Percentiles rank a stretch among this genome's conserved stretches.
Evolutionary conservation across 371 early-diverging fungal genomes (phyloP).

Genomic region (Coemansia sp.): DNA sequence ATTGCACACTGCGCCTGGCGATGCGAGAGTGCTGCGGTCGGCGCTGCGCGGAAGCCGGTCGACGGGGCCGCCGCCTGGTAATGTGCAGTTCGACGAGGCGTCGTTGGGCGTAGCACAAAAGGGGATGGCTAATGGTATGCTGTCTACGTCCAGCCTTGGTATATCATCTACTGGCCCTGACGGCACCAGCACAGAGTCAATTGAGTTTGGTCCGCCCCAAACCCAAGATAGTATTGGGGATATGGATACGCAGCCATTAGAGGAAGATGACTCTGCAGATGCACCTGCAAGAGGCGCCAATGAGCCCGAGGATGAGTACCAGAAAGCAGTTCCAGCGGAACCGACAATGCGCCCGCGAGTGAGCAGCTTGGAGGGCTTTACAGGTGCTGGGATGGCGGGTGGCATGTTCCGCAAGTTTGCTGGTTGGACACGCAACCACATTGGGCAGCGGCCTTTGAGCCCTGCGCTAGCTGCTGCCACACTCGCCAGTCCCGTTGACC

Average conservation of each 20-base stretch:
- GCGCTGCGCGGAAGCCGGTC: constrained; percentile 30
- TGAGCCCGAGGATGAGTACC: not conserved
- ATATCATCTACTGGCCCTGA: not conserved
- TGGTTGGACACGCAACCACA: constrained; percentile 26
- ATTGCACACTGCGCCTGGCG: constrained; percentile 1
- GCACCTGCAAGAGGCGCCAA: not conserved
- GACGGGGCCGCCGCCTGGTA: not conserved
- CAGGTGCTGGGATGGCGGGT: constrained; percentile 33
- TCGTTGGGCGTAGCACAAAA: constrained; percentile 15
- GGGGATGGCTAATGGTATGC: constrained; percentile 25
- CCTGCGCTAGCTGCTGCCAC: not conserved
- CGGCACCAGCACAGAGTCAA: constrained; percentile 10
- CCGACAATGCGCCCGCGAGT: not conserved
- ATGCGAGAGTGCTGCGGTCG: constrained; percentile 25
- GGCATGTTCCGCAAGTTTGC: constrained; percentile 38
- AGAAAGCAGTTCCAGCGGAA: not conserved
- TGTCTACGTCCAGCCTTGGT: constrained; percentile 8
- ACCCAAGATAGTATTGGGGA: not conserved
- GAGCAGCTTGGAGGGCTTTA: not conserved
- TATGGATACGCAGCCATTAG: constrained; percentile 14
- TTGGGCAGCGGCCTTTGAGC: constrained; percentile 21
- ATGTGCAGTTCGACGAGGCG: constrained; percentile 1
- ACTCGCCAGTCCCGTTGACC: not conserved
- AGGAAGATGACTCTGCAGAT: not conserved
- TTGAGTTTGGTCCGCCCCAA: constrained; percentile 11